phyloP scores from a whole-genome alignment of 2,329 filamentous ascomycete species.

The Xylariaceae sp. region DNA sequence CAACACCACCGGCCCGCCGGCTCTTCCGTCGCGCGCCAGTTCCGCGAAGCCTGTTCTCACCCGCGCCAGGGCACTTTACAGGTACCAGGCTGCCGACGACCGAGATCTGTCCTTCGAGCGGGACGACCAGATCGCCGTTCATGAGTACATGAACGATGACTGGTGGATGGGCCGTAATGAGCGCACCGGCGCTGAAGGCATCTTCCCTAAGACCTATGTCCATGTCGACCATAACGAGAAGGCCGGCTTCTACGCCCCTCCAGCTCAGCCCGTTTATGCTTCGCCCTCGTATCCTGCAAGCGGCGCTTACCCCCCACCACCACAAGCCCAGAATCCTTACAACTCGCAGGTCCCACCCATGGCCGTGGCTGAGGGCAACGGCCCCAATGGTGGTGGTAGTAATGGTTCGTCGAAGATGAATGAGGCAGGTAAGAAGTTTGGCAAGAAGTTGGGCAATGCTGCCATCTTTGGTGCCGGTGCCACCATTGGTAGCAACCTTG shows the following conservation, averaged over 20 bases:
- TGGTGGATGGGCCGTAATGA: constrained; percentile 93
- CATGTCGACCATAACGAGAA: constrained; percentile 57
- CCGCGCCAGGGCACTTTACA: constrained; percentile 75
- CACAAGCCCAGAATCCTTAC: constrained; percentile 54
- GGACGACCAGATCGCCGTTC: constrained; percentile 73
- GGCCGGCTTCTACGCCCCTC: constrained; percentile 32
- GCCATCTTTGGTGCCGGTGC: constrained; percentile 92
- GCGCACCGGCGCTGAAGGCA: constrained; percentile 78
- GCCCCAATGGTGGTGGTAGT: constrained; percentile 30
- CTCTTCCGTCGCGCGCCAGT: constrained; percentile 33
- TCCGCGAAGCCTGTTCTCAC: constrained; percentile 56
- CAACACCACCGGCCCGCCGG: constrained; percentile 40
- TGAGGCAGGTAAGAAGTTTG: constrained; percentile 86
- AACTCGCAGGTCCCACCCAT: constrained; percentile 68
- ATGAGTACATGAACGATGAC: constrained; percentile 92
- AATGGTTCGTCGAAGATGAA: constrained; percentile 54
- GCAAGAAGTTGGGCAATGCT: constrained; percentile 81
- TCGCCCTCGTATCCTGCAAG: constrained; percentile 28
- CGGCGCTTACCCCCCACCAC: constrained; percentile 38
- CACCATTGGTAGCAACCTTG: constrained; percentile 82
- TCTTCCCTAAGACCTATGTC: constrained; percentile 93
- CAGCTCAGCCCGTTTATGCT: constrained; percentile 26
- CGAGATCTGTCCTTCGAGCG: constrained; percentile 78
- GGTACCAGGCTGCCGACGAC: constrained; percentile 70
- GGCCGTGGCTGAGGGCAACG: constrained; percentile 58